Conservation (phyloP, 192 early-diverging fungal species). For the Chytriomyces hyalinus region DNA sequence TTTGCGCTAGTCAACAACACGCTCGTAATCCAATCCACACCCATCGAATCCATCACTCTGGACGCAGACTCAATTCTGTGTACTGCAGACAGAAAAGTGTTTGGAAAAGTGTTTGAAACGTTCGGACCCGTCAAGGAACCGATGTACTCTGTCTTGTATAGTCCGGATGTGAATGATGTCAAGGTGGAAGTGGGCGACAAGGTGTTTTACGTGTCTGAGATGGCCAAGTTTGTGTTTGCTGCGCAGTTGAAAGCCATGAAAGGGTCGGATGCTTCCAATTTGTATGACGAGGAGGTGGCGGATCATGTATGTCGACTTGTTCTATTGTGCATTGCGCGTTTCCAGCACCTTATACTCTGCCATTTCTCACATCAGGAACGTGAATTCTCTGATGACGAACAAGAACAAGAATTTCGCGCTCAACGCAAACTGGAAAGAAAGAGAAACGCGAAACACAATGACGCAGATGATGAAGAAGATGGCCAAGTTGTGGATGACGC, state of each 20-base stretch:
- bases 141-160: slow-evolving; percentile 82
- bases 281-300: slow-evolving; percentile 88
- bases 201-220: slow-evolving; percentile 68
- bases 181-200: slow-evolving; percentile 38
- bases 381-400: slow-evolving; percentile 96
- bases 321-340: too few relatives aligned
- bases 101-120: slow-evolving; percentile 72
- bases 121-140: slow-evolving; percentile 89
- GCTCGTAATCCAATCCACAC: slow-evolving; percentile 68
- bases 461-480: neutral
- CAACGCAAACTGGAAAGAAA: slow-evolving; percentile 40
- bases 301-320: slow-evolving; percentile 42
- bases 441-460: neutral
- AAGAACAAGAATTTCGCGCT: slow-evolving; percentile 67
- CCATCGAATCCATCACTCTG: slow-evolving; percentile 61
- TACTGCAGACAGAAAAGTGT: slow-evolving; percentile 56
- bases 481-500: neutral
- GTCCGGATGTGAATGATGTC: slow-evolving; percentile 58
- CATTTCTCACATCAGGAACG: slow-evolving; percentile 48
- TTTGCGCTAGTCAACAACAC: slow-evolving; percentile 72
- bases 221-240: slow-evolving; percentile 71
- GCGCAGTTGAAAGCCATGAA: slow-evolving; percentile 67
- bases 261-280: slow-evolving; percentile 91
- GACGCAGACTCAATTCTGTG: slow-evolving; percentile 79
- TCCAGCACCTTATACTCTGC: too few relatives aligned